Percentiles rank a stretch among this genome's conserved stretches.
These are phyloP conservation scores for Hortaea werneckii DNA, from an alignment of 2,329 filamentous ascomycete species.

Conservation along the genomic window DNA sequence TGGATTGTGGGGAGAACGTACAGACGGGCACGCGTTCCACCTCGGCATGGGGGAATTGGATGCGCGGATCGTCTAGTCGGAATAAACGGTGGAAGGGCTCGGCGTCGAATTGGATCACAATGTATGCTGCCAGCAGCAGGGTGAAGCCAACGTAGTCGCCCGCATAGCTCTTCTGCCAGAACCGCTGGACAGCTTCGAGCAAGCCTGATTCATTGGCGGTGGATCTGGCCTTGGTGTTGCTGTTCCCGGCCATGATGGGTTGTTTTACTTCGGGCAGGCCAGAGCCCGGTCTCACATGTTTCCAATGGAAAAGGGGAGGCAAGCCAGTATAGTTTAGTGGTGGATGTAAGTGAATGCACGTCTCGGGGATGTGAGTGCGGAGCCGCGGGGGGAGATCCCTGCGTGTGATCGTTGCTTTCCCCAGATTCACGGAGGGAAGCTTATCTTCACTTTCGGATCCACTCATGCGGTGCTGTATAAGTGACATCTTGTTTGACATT, in stretches of 20 bases:
- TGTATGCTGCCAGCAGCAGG: conserved; percentile 57
- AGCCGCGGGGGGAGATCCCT: not conserved
- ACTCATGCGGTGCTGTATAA: too few relatives aligned
- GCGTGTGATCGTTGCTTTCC: not conserved
- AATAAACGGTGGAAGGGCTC: conserved; percentile 94
- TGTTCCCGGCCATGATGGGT: not conserved
- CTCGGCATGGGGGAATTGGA: conserved; percentile 78
- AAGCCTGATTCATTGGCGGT: not conserved
- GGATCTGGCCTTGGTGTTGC: not conserved
- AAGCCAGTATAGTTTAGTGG: not conserved
- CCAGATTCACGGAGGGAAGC: too few relatives aligned
- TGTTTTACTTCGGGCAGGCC: not conserved
- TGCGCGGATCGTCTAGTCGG: conserved; percentile 69
- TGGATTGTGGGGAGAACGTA: conserved; percentile 33
- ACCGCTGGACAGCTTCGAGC: conserved; percentile 13
- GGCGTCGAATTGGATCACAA: conserved; percentile 53
- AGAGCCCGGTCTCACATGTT: too few relatives aligned
- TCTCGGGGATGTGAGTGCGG: not conserved
- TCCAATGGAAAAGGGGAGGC: not conserved
- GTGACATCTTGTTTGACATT: too few relatives aligned
- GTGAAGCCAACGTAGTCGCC: conserved; percentile 77
- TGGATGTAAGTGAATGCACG: conserved; percentile 35
- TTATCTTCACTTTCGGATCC: too few relatives aligned
- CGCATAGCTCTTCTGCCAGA: conserved; percentile 63
- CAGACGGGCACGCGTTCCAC: conserved; percentile 72